These are phyloP conservation scores for Penicillium angulare DNA, from an alignment of 495 filamentous ascomycete genomes.

Conservation along the genomic window DNA sequence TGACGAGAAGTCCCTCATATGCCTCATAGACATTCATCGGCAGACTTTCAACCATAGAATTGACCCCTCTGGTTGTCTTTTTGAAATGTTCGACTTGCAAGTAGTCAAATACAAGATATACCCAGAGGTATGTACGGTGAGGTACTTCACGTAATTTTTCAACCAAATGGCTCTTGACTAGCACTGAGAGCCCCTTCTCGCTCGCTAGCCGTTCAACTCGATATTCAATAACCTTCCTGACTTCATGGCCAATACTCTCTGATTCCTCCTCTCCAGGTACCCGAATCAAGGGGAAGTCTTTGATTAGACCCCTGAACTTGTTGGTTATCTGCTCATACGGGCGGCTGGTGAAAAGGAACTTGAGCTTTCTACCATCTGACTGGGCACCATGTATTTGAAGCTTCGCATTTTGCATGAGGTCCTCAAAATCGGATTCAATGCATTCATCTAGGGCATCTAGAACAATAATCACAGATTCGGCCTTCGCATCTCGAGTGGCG, in stretches of 20 bases:
- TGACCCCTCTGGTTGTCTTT: slow-evolving; percentile 20
- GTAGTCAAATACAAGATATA: slow-evolving; percentile 36
- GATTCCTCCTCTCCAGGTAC: slow-evolving; percentile 23
- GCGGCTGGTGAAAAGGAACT: slow-evolving; percentile 4
- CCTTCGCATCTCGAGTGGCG: slow-evolving; percentile 11
- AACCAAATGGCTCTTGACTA: slow-evolving; percentile 14
- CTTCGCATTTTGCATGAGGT: slow-evolving; percentile 16
- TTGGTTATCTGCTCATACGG: neutral
- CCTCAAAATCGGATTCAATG: slow-evolving; percentile 3
- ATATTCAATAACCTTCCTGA: slow-evolving; percentile 36
- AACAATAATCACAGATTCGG: slow-evolving; percentile 30
- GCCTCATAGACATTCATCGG: slow-evolving; percentile 36
- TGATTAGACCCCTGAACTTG: neutral
- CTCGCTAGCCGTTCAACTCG: slow-evolving; percentile 23
- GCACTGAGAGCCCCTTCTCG: slow-evolving; percentile 11
- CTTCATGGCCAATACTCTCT: slow-evolving; percentile 38
- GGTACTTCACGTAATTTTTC: slow-evolving; percentile 15
- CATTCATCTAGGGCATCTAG: slow-evolving; percentile 49
- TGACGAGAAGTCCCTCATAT: slow-evolving; percentile 40
- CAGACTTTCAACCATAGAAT: slow-evolving; percentile 17
- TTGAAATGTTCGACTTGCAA: slow-evolving; percentile 17
- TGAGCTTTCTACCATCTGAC: neutral
- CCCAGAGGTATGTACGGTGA: slow-evolving; percentile 46
- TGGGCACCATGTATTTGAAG: neutral
- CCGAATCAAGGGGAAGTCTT: neutral